Evolutionary conservation across 1,284 basidiomycete genomes (phyloP).

Genomic region (Apiotrichum montevideense): DNA sequence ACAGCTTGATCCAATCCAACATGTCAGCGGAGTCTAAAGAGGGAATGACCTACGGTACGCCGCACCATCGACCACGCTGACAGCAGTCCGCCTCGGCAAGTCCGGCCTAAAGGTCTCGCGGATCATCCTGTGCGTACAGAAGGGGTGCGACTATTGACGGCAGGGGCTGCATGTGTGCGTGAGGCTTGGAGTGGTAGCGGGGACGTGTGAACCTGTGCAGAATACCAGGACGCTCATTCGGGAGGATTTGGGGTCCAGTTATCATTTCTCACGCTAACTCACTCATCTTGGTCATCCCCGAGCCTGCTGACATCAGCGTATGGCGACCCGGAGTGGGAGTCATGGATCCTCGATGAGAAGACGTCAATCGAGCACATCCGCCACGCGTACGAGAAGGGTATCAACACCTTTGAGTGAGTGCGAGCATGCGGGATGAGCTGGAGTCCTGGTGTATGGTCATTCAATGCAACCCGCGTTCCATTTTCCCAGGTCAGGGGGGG

Average conservation of each 20-base stretch:
- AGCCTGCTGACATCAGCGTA: constrained; percentile 19
- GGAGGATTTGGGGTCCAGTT: too few relatives aligned
- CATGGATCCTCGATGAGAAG: constrained; percentile 39
- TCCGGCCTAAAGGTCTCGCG: constrained; percentile 37
- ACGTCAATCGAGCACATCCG: constrained; percentile 41
- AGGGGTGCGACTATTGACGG: constrained; percentile 1
- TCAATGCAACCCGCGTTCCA: too few relatives aligned
- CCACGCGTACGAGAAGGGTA: constrained; percentile 36
- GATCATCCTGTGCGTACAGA: constrained; percentile 32
- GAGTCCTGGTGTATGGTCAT: background rate
- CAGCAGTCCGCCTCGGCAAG: constrained; percentile 33
- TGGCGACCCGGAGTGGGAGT: constrained; percentile 24
- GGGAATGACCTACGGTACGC: constrained; percentile 15
- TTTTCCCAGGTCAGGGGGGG: too few relatives aligned
- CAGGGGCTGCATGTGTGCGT: constrained; percentile 34
- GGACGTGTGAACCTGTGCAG: too few relatives aligned
- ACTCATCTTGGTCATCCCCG: too few relatives aligned
- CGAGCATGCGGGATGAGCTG: background rate
- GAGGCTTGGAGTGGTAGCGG: background rate
- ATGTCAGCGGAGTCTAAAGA: background rate
- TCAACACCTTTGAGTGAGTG: constrained; percentile 41
- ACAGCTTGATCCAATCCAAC: too few relatives aligned
- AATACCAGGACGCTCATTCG: too few relatives aligned
- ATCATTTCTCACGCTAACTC: too few relatives aligned
- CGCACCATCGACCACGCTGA: background rate